These are phyloP conservation scores for Chalciporus chontae DNA, from an alignment of 768 basidiomycete genomes.

Conservation along the genomic window DNA sequence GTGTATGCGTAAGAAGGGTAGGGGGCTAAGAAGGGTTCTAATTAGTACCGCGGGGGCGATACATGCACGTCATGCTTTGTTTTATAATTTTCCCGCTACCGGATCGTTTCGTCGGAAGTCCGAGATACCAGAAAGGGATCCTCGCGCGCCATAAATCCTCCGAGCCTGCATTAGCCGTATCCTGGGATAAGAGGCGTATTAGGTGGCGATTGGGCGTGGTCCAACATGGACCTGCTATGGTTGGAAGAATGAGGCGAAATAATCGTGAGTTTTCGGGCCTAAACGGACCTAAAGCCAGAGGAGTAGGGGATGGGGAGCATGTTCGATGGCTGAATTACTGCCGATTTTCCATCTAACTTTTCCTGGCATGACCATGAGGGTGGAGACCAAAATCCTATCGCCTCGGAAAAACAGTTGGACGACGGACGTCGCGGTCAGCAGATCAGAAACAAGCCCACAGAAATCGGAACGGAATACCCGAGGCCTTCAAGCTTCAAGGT, in stretches of 20 bases:
- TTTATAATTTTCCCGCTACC: conserved; percentile 9
- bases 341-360: conserved; percentile 12
- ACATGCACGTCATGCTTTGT: conserved; percentile 3
- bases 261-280: conserved; percentile 1
- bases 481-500: not conserved
- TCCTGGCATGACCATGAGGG: conserved; percentile 2
- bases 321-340: conserved; percentile 10
- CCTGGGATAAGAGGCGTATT: conserved; percentile 1
- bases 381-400: not conserved
- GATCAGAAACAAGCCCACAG: not conserved
- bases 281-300: not conserved
- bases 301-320: not conserved
- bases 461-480: not conserved
- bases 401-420: conserved; percentile 1
- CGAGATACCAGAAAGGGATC: not conserved
- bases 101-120: conserved; percentile 3
- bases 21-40: conserved; percentile 9
- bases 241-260: not conserved
- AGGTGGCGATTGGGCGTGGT: not conserved
- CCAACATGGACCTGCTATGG: not conserved
- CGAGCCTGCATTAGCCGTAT: conserved; percentile 5
- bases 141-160: conserved; percentile 10
- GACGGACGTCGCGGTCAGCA: conserved; percentile 1
- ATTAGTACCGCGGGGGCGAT: conserved; percentile 4
- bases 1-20: not conserved